Percentiles rank a stretch among this genome's conserved stretches.
Evolutionary conservation across 495 filamentous ascomycete genomes (phyloP).

Genomic region (Penicillium longicatenatum): DNA sequence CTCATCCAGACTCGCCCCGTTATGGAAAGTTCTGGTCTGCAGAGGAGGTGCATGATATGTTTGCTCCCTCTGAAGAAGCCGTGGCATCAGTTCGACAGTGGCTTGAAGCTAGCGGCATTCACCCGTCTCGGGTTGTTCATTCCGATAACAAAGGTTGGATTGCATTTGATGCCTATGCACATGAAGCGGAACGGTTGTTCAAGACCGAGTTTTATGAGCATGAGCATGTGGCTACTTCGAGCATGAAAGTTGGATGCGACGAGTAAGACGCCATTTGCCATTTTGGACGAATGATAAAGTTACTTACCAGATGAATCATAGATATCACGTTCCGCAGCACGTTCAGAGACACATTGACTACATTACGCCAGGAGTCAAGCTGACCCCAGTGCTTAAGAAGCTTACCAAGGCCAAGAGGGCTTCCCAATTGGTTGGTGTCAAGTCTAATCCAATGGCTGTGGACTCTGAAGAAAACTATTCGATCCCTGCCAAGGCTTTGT

Average conservation of each 20-base stretch:
- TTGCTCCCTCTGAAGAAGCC: slow-evolving; percentile 52
- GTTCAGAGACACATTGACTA: slow-evolving; percentile 58
- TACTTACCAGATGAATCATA: slow-evolving; percentile 14
- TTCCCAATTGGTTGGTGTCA: slow-evolving; percentile 22
- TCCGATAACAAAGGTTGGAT: slow-evolving; percentile 58
- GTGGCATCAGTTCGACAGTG: slow-evolving; percentile 46
- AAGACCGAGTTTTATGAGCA: slow-evolving; percentile 62
- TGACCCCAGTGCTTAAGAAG: slow-evolving; percentile 33
- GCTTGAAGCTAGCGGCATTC: slow-evolving; percentile 52
- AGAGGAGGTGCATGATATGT: slow-evolving; percentile 56
- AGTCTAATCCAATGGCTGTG: slow-evolving; percentile 9
- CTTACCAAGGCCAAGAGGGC: slow-evolving; percentile 22
- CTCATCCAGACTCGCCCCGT: slow-evolving; percentile 57
- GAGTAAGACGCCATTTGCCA: slow-evolving; percentile 23
- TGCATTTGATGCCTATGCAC: slow-evolving; percentile 55
- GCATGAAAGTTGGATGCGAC: slow-evolving; percentile 52
- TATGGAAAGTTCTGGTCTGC: slow-evolving; percentile 66
- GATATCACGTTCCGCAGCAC: slow-evolving; percentile 56
- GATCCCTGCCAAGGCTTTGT: slow-evolving; percentile 21
- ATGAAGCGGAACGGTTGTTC: slow-evolving; percentile 59
- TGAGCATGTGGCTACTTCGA: slow-evolving; percentile 44
- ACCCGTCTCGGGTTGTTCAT: slow-evolving; percentile 44
- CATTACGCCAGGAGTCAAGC: slow-evolving; percentile 58
- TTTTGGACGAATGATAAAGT: background rate
- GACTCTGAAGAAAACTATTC: background rate